Conservation (phyloP, 306 rosid species). For the Malus sieversii region DNA sequence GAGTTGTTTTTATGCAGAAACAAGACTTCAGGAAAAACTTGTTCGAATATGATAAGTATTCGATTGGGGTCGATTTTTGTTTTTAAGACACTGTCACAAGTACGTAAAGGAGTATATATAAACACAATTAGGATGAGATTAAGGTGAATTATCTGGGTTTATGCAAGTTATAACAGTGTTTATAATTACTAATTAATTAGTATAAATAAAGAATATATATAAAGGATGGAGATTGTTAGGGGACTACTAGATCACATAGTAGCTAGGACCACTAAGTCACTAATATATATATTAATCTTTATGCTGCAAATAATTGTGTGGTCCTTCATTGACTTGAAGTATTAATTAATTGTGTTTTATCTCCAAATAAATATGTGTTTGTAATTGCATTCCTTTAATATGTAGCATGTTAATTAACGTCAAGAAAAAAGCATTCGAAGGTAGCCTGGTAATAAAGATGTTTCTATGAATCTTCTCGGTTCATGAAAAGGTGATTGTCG, state of each 20-base stretch:
- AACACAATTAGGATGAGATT: background rate
- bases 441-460: background rate
- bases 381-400: background rate
- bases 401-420: background rate
- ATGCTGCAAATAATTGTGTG: slow-evolving; percentile 51
- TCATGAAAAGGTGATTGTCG: no score
- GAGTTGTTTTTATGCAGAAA: background rate
- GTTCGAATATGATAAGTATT: background rate
- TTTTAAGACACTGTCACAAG: background rate
- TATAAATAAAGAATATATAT: slow-evolving; percentile 22
- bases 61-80: background rate
- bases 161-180: background rate
- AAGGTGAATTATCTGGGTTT: background rate
- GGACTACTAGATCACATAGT: slow-evolving; percentile 11
- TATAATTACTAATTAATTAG: no score
- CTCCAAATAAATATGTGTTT: slow-evolving; percentile 6
- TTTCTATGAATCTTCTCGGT: no score
- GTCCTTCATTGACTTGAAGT: slow-evolving; percentile 43
- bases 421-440: background rate
- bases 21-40: background rate
- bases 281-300: slow-evolving; percentile 23
- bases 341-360: background rate
- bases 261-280: slow-evolving; percentile 15
- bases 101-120: background rate
- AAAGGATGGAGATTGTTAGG: slow-evolving; percentile 25